Conservation (phyloP, 805 yeast species). For the Candida yuanshanica region DNA sequence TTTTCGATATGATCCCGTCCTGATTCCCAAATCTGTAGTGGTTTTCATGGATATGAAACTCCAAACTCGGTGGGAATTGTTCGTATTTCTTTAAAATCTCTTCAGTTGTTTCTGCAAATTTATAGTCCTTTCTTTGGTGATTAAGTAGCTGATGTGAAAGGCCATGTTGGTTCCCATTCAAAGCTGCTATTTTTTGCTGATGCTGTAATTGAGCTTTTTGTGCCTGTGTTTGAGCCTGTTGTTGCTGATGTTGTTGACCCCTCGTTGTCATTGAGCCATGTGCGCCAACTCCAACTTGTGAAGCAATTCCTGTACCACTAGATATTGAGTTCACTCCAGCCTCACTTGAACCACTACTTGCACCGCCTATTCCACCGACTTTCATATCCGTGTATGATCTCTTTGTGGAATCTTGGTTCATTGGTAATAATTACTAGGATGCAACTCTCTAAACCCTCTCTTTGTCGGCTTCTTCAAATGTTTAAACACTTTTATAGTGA, state of each 20-base stretch:
- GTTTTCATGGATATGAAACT: conserved; percentile 85
- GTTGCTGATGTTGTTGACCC: conserved; percentile 13
- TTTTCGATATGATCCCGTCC: conserved; percentile 80
- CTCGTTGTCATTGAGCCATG: conserved; percentile 9
- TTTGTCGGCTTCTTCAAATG: too few relatives aligned
- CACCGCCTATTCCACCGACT: too few relatives aligned
- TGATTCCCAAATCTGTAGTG: conserved; percentile 89
- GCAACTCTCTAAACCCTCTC: too few relatives aligned
- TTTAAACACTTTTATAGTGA: too few relatives aligned
- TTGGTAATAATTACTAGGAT: too few relatives aligned
- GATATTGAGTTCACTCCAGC: background rate
- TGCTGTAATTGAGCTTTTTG: conserved; percentile 23
- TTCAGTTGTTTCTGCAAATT: conserved; percentile 65
- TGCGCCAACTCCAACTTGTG: background rate
- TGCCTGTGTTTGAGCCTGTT: conserved; percentile 17
- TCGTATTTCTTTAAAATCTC: conserved; percentile 74
- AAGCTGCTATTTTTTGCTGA: conserved; percentile 24
- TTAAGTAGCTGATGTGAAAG: conserved; percentile 6
- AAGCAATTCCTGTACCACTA: background rate
- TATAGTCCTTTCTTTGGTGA: conserved; percentile 38
- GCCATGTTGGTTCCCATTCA: conserved; percentile 27
- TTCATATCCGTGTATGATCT: conserved; percentile 18
- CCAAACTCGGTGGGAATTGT: conserved; percentile 73
- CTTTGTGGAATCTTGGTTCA: conserved; percentile 5
- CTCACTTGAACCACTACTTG: too few relatives aligned